Conservation (phyloP, 805 yeast genomes). For the Candida khao-thaluensis region DNA sequence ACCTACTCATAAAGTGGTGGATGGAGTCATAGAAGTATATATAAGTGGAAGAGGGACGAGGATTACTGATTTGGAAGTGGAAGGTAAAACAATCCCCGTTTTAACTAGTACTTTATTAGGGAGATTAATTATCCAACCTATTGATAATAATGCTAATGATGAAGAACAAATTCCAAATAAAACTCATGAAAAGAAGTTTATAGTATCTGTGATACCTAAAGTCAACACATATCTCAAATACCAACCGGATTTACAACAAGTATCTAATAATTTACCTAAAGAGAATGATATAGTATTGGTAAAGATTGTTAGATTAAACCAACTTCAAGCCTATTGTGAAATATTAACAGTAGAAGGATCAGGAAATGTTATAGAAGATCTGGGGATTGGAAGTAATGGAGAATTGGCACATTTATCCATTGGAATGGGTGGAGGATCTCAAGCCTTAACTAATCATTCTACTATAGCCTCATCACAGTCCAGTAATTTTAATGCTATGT, state of each 20-base stretch:
- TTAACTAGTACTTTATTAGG: constrained; percentile 66
- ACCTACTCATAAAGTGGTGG: constrained; percentile 45
- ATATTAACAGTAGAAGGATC: constrained; percentile 64
- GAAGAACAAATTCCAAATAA: background rate
- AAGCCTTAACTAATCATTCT: constrained; percentile 30
- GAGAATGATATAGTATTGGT: constrained; percentile 84
- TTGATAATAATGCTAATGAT: background rate
- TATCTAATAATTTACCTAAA: constrained; percentile 62
- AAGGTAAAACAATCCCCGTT: constrained; percentile 37
- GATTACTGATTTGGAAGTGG: constrained; percentile 43
- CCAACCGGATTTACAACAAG: constrained; percentile 11
- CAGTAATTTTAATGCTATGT: constrained; percentile 31
- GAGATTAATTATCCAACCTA: constrained; percentile 37
- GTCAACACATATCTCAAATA: constrained; percentile 3
- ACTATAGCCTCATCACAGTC: constrained; percentile 44
- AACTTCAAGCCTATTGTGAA: constrained; percentile 75
- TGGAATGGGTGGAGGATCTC: constrained; percentile 57
- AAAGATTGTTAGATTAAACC: constrained; percentile 62
- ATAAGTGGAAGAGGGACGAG: constrained; percentile 67
- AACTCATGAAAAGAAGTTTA: constrained; percentile 16
- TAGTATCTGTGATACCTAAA: constrained; percentile 12
- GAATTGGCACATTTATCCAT: constrained; percentile 36
- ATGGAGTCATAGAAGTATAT: constrained; percentile 41
- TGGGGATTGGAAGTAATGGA: constrained; percentile 63
- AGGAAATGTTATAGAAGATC: constrained; percentile 56